These are phyloP conservation scores for Podosphaera xanthii DNA, from an alignment of 2,329 filamentous ascomycete genomes.

Conservation along the genomic window DNA sequence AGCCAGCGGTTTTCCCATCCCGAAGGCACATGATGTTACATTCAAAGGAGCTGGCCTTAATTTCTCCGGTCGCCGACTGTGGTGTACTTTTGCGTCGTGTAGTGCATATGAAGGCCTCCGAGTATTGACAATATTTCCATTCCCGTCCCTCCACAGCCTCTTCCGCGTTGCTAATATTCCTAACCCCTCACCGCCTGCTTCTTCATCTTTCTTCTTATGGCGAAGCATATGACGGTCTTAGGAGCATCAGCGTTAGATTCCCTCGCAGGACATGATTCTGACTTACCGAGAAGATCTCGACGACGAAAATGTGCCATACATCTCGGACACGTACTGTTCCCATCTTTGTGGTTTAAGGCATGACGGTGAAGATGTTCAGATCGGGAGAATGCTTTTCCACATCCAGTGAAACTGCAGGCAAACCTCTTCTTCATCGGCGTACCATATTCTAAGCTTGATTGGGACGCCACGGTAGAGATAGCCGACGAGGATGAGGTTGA, in stretches of 20 bases:
- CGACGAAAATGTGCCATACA: conserved; percentile 32
- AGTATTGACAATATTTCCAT: conserved; percentile 24
- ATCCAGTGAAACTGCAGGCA: conserved; percentile 20
- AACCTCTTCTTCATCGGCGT: conserved; percentile 16
- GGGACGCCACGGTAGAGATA: no score
- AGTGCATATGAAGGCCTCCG: conserved; percentile 16
- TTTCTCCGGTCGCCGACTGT: conserved; percentile 7
- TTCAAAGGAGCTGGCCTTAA: conserved; percentile 1
- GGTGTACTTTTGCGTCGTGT: conserved; percentile 12
- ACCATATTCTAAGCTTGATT: conserved; percentile 8
- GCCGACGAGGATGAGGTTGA: conserved; percentile 12
- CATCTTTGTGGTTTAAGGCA: conserved; percentile 25
- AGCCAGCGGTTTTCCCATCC: not conserved
- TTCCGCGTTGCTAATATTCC: conserved; percentile 25
- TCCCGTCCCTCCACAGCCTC: conserved; percentile 25
- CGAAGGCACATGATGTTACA: not conserved
- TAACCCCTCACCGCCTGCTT: conserved; percentile 24
- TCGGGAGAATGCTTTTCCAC: conserved; percentile 25
- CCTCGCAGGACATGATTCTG: not conserved
- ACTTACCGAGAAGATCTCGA: conserved; percentile 29
- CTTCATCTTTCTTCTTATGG: conserved; percentile 25
- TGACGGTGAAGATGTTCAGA: conserved; percentile 29
- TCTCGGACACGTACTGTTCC: conserved; percentile 27
- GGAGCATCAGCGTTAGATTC: not conserved
- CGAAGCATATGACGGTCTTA: conserved; percentile 28